phyloP scores from a whole-genome alignment of 176 grass and related monocot species.

The Guadua angustifolia region DNA sequence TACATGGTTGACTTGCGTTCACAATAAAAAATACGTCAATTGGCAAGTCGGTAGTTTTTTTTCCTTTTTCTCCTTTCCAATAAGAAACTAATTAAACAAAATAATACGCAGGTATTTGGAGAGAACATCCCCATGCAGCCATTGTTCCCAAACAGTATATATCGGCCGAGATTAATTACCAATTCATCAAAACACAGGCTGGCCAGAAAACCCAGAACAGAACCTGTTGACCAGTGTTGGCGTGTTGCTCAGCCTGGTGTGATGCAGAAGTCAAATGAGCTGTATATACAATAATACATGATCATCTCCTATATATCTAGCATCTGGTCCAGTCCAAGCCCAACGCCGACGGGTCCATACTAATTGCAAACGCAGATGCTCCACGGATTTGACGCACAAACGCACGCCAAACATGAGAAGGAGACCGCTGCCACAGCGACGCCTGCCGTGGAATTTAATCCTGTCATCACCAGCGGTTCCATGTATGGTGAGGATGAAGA shows the following conservation, averaged over 20 bases:
- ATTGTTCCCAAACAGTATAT: background rate
- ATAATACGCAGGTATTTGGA: background rate
- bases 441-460: background rate
- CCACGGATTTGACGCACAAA: background rate
- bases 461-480: background rate
- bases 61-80: background rate
- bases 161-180: background rate
- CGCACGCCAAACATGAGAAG: background rate
- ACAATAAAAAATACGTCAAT: no score
- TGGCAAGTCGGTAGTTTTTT: no score
- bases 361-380: background rate
- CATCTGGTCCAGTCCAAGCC: background rate
- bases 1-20: no score
- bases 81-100: background rate
- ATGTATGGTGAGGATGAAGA: background rate
- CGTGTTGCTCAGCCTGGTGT: background rate
- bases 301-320: background rate
- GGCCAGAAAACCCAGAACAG: background rate
- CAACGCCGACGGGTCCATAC: background rate
- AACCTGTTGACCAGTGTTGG: conserved; percentile 8
- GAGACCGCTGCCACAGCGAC: background rate
- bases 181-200: background rate
- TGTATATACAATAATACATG: background rate
- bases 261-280: background rate
- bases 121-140: background rate